Conservation (phyloP, 352 stramenopile species). For the Phytophthora quininea region DNA sequence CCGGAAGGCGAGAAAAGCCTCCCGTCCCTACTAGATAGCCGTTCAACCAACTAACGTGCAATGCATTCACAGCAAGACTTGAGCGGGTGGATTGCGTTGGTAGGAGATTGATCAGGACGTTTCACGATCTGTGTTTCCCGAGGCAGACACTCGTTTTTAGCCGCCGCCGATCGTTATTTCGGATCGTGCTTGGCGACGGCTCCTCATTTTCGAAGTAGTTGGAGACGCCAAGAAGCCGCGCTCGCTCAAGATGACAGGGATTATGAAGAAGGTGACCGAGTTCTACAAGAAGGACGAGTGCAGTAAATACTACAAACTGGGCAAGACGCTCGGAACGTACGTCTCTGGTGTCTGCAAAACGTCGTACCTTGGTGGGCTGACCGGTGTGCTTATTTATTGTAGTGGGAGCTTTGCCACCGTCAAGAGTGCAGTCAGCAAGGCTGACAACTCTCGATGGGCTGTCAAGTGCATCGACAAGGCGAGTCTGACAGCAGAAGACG, state of each 20-base stretch:
- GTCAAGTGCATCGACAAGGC: constrained; percentile 89
- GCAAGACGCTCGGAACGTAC: constrained; percentile 89
- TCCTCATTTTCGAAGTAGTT: constrained; percentile 36
- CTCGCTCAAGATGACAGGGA: constrained; percentile 57
- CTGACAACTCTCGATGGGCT: constrained; percentile 78
- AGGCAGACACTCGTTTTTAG: no score
- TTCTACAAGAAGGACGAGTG: constrained; percentile 90
- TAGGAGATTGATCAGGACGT: background rate
- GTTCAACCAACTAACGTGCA: constrained; percentile 14
- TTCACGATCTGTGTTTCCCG: background rate
- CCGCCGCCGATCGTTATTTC: no score
- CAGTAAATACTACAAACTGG: constrained; percentile 91
- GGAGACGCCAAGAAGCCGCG: constrained; percentile 4
- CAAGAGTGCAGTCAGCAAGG: constrained; percentile 80
- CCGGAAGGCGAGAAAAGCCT: constrained; percentile 78
- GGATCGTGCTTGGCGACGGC: no score
- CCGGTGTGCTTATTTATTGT: no score
- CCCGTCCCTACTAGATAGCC: constrained; percentile 74
- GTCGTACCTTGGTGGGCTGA: no score
- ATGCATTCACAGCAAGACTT: background rate
- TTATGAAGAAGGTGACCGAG: constrained; percentile 89
- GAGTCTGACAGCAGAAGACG: constrained; percentile 78
- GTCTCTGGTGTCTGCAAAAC: constrained; percentile 30
- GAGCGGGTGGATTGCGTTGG: background rate
- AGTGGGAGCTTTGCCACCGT: constrained; percentile 89